phyloP scores from a whole-genome alignment of 2,329 filamentous ascomycete genomes.

The Uncinocarpus reesii region DNA sequence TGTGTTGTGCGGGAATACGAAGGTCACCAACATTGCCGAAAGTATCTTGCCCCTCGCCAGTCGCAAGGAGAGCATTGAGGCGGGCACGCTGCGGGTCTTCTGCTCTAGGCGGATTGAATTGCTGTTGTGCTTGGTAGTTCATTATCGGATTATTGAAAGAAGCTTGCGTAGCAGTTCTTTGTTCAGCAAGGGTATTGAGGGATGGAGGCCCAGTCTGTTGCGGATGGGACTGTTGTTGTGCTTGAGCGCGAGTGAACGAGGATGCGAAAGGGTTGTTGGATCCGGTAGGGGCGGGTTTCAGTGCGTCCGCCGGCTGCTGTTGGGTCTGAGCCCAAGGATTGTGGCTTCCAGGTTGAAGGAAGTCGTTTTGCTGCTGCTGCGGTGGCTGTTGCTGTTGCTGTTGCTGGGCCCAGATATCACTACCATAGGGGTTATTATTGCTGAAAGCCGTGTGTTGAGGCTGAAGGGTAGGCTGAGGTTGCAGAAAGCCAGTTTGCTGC shows the following conservation, averaged over 20 bases:
- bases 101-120: conserved; percentile 32
- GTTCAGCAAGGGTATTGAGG: conserved; percentile 68
- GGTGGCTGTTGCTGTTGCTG: conserved; percentile 36
- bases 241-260: conserved; percentile 51
- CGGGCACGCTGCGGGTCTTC: conserved; percentile 54
- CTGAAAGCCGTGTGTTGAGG: conserved; percentile 52
- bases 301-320: conserved; percentile 47
- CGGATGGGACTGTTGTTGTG: conserved; percentile 40
- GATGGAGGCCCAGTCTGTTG: conserved; percentile 54
- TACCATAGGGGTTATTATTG: conserved; percentile 47
- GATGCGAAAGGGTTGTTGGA: conserved; percentile 96
- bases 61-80: conserved; percentile 76
- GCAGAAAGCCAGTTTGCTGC: conserved; percentile 32
- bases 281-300: conserved; percentile 78
- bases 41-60: conserved; percentile 88
- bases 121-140: conserved; percentile 39
- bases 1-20: conserved; percentile 92
- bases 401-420: conserved; percentile 38
- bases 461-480: conserved; percentile 42
- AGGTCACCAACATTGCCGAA: conserved; percentile 96
- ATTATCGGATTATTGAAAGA: conserved; percentile 45
- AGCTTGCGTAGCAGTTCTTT: conserved; percentile 57
- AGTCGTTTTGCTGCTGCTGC: conserved; percentile 47
- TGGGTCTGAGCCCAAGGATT: conserved; percentile 75
- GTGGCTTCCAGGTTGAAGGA: conserved; percentile 70